Evolutionary conservation across 2,329 filamentous ascomycete genomes (phyloP).

Genomic region (Drechslera avenae): DNA sequence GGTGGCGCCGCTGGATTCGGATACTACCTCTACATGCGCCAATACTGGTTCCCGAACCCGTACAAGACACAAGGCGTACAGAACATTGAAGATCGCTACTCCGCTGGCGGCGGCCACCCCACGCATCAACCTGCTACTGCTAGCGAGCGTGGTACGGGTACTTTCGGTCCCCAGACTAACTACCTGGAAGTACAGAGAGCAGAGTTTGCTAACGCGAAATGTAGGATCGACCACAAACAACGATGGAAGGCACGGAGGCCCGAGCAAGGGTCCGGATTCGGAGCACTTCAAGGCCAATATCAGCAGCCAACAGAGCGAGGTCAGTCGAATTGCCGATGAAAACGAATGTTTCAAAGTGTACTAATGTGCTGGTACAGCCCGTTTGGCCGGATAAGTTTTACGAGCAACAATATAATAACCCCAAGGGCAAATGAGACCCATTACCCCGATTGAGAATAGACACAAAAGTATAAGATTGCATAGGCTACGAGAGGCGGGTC

Average conservation of each 20-base stretch:
- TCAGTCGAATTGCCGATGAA: constrained; percentile 11
- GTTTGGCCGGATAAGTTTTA: constrained; percentile 41
- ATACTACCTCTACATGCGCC: constrained; percentile 46
- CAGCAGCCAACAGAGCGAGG: constrained; percentile 33
- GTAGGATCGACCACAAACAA: constrained; percentile 30
- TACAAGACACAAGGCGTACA: constrained; percentile 44
- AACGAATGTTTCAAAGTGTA: neutral
- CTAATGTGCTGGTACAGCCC: constrained; percentile 14
- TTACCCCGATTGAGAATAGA: neutral
- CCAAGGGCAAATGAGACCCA: constrained; percentile 41
- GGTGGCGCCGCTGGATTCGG: constrained; percentile 42
- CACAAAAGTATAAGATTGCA: constrained; percentile 3
- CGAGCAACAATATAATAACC: constrained; percentile 39
- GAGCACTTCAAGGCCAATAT: constrained; percentile 36
- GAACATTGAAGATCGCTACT: constrained; percentile 44
- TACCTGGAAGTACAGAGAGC: neutral
- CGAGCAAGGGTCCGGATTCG: constrained; percentile 35
- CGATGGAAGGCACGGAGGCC: constrained; percentile 30
- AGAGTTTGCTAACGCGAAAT: constrained; percentile 1
- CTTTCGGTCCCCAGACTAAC: neutral
- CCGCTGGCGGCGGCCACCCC: constrained; percentile 38
- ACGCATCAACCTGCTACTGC: constrained; percentile 40
- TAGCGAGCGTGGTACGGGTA: constrained; percentile 34
- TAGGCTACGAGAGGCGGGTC: neutral
- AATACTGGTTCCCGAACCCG: constrained; percentile 47